Conservation (phyloP, 2,329 filamentous ascomycete genomes). For the Chalaropsis ovoidea region DNA sequence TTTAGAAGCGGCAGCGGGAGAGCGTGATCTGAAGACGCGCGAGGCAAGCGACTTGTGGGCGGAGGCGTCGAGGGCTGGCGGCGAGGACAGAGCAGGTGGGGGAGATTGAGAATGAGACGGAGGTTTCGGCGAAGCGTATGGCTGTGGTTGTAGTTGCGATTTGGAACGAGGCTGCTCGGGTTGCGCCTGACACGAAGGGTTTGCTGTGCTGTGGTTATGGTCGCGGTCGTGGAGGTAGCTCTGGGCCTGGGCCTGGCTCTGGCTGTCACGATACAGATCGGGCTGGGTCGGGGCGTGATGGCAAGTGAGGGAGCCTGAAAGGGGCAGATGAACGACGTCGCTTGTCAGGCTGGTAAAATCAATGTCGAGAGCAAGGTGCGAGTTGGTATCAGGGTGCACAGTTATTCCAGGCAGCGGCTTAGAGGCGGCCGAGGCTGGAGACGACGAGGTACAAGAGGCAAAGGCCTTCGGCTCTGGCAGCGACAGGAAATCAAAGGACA, state of each 20-base stretch:
- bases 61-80: background rate
- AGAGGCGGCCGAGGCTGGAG: background rate
- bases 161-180: slow-evolving; percentile 8
- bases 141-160: too few species aligned
- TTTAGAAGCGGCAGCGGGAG: slow-evolving; percentile 26
- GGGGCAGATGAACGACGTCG: slow-evolving; percentile 21
- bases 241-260: background rate
- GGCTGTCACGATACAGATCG: background rate
- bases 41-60: slow-evolving; percentile 19
- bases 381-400: background rate
- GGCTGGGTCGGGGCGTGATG: background rate
- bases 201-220: background rate
- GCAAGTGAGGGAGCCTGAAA: slow-evolving; percentile 18
- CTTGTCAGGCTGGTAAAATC: slow-evolving; percentile 9
- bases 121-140: background rate
- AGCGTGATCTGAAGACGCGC: slow-evolving; percentile 24
- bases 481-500: background rate
- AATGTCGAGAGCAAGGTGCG: slow-evolving; percentile 7
- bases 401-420: background rate
- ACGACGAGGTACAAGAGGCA: background rate
- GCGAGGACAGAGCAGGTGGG: background rate
- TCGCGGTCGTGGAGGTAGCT: background rate
- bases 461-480: background rate
- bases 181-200: background rate
- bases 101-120: background rate